Base-by-base conservation (phyloP, 495 filamentous ascomycete genomes). In the Pseudevernia furfuracea region DNA sequence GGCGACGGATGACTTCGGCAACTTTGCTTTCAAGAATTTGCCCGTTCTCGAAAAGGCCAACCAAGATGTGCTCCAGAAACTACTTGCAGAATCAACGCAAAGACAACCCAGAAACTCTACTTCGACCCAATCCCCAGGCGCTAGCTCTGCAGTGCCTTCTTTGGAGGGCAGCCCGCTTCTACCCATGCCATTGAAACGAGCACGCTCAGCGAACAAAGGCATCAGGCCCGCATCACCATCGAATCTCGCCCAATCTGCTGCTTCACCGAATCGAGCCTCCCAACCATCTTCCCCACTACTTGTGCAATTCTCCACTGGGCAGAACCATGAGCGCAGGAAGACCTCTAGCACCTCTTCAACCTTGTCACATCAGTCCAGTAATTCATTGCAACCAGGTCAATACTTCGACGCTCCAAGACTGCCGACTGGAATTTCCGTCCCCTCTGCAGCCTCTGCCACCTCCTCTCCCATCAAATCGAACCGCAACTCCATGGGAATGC, bases 31-130 rank as follows among this genome's bases (percentile, higher is more conserved):
- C 81, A 98, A 97, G 77, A 98, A 98, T 69, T 80, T 98, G 39
- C 91, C 94, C 1, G 93, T 97, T 62, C 81, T 98, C 25, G 93
- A 97, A 72, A 97, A 96, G 73, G 94, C 95, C 44, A 98, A 98
- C 73, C 97, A 97, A 71, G 95, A 98, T 72, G 90, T 97, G 49
- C 94, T 98, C 44, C 92, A 97, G 70, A 96, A 96, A 70, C 81
- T 98, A 63, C 84, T 92, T 14, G 90, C 91, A 34, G 93, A 97
- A 71, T 92, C 90, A 38, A 78, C 92, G 72, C 88, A 89, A 46
- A 80, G 81, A 23, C 87, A 89, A 68, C 61, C 74, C 62, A 76
- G 74, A 60, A 75, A 66, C 46, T 70, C 76, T 10, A 73, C 74
- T 3, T 79, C 75, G 28, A 71, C 74, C 23, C 75, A 77, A 34